Percentiles rank a stretch among this genome's conserved stretches.
Conservation (phyloP, 208 protist genomes). For the Trypanosoma congolense region DNA sequence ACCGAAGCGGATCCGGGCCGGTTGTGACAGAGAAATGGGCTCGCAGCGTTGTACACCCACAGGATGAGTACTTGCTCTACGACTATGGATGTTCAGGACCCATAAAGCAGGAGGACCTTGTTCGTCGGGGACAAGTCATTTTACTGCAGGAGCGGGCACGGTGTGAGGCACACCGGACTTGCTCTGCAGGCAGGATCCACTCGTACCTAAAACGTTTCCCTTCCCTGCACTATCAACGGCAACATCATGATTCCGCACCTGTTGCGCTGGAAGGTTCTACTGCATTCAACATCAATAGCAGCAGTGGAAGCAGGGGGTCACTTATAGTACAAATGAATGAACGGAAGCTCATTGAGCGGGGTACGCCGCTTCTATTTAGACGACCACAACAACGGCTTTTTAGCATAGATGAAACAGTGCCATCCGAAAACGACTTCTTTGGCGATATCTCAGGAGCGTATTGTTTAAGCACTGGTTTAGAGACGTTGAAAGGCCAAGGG, state of each 20-base stretch:
- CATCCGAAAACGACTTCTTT: background rate
- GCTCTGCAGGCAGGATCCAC: background rate
- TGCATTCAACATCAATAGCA: background rate
- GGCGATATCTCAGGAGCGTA: background rate
- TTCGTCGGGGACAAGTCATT: slow-evolving; percentile 9
- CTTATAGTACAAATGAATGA: slow-evolving; percentile 19
- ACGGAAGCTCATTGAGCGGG: slow-evolving; percentile 16
- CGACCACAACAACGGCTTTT: slow-evolving; percentile 8
- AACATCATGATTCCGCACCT: background rate
- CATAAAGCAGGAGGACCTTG: slow-evolving; percentile 11
- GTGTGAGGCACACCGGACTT: background rate
- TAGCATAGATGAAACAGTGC: slow-evolving; percentile 2
- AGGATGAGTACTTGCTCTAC: slow-evolving; percentile 75
- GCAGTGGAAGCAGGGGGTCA: background rate
- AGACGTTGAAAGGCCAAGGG: background rate
- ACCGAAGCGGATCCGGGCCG: slow-evolving; percentile 20
- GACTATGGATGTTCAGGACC: slow-evolving; percentile 9
- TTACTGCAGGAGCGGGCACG: slow-evolving; percentile 8
- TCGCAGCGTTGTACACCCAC: slow-evolving; percentile 62
- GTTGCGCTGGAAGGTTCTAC: background rate
- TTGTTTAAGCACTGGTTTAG: background rate
- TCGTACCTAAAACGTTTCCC: background rate
- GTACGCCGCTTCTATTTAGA: slow-evolving; percentile 21
- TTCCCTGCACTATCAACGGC: slow-evolving; percentile 1
- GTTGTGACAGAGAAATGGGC: slow-evolving; percentile 76